A percentile compares a stretch with the other conserved stretches of the same genome.
These are phyloP conservation scores for Heimioporus punctisporus DNA, from an alignment of 1,284 basidiomycete species.

Conservation along the genomic window DNA sequence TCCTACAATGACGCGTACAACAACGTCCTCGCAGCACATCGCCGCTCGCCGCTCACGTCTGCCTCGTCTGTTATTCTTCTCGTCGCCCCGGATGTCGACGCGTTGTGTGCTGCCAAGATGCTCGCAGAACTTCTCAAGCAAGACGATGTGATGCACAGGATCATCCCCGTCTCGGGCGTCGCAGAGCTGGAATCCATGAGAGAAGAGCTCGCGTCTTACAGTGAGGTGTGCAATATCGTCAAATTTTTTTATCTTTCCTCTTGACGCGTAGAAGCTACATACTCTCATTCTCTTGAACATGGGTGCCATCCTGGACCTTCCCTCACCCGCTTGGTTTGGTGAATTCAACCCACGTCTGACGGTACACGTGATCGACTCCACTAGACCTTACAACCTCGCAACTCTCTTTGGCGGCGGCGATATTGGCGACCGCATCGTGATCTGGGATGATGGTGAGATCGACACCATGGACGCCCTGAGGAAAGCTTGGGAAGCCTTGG, in stretches of 20 bases:
- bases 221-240: constrained; percentile 68
- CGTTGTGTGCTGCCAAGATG: constrained; percentile 88
- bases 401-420: constrained; percentile 84
- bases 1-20: constrained; percentile 86
- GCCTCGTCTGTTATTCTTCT: constrained; percentile 86
- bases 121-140: constrained; percentile 90
- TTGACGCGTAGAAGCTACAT: constrained; percentile 63
- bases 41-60: constrained; percentile 75
- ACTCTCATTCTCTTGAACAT: constrained; percentile 94
- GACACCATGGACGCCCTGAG: constrained; percentile 64
- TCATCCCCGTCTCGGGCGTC: constrained; percentile 93
- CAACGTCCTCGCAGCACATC: constrained; percentile 71
- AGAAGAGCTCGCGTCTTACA: constrained; percentile 67
- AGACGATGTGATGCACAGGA: constrained; percentile 92
- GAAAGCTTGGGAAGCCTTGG: constrained; percentile 79
- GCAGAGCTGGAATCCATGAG: constrained; percentile 69
- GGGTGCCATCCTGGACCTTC: constrained; percentile 87
- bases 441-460: constrained; percentile 92
- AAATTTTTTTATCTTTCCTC: background rate
- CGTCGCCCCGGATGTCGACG: constrained; percentile 90
- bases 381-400: constrained; percentile 89
- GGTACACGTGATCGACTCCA: constrained; percentile 95
- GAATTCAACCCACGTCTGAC: constrained; percentile 60
- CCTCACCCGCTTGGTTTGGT: constrained; percentile 76
- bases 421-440: constrained; percentile 70